Evolutionary conservation across 345 rosid genomes (phyloP), one percentile per base, ranked within the genome.

Genomic region (Sonneratia caseolaris): DNA sequence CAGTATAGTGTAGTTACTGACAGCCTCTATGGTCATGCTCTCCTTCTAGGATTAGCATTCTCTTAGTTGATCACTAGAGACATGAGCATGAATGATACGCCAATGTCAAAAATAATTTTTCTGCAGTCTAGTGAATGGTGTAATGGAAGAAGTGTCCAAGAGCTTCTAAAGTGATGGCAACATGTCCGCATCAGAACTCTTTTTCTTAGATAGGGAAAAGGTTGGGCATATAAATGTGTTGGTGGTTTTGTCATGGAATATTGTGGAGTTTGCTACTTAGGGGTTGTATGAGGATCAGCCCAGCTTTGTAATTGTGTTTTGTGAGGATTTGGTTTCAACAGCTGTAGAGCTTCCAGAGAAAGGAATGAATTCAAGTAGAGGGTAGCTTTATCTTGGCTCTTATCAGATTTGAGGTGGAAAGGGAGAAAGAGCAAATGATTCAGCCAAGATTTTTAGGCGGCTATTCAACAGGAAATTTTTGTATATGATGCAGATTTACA

Each of bases 161-260:
- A 21, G 53, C 70, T 68, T 40, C 70, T 47, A 68, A 68, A 15
- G 27, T 68, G 53, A 68, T 22, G 51, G 35, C 70, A 43, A 40
- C 42, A 68, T 42, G 9, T 68, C 24, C 15, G 14, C 65, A 24
- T 24, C 22, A 15, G 37, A 61, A 61, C 10, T 61, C 35, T 22
- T 22, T 61, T 61, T 61, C 37, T 61, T 24, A 14, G 4, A 61
- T 15, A 61, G 10, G 14, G 37, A 32, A 61, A 61, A 42, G 27
- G 16, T 62, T 11, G 6, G 66, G 37, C 1, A 4, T 35, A 62
- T 13, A 35, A 27, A 36, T 35, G 24, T 59, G 5, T 62, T 35
- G 66, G 66, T 27, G 19, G 18, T 0, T 10, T 62, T 62, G 19
- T 62, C 66, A 15, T 27, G 66, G 37, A 62, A 62, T 27, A 6